A percentile compares a stretch with the other conserved stretches of the same genome.
Evolutionary conservation across 306 rosid genomes (phyloP).

Genomic region (cucumber (Cucumis sativus)): Cucumber_9930_V3 NC_026660.2:11019001-11019500

Average conservation of each 20-base stretch:
- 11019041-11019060: neutral
- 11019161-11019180: neutral
- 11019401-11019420: conserved; percentile 79
- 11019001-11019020: neutral
- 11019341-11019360: conserved; percentile 37
- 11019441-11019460: conserved; percentile 75
- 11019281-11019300: conserved; percentile 83
- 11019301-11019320: conserved; percentile 85
- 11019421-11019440: conserved; percentile 86
- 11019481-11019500: conserved; percentile 77
- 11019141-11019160: neutral
- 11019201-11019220: neutral
- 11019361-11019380: conserved; percentile 44
- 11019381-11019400: conserved; percentile 57
- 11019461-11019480: conserved; percentile 82
- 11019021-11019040: neutral
- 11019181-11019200: neutral
- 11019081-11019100: neutral
- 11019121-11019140: neutral
- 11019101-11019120: neutral
- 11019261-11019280: conserved; percentile 93
- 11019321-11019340: conserved; percentile 57
- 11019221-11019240: neutral
- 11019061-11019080: neutral
- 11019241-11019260: conserved; percentile 68